Percentiles rank a stretch among this genome's conserved stretches.
These are phyloP conservation scores for Cyclostephanos invisitatus DNA, from an alignment of 108 stramenopile genomes.

Conservation along the genomic window DNA sequence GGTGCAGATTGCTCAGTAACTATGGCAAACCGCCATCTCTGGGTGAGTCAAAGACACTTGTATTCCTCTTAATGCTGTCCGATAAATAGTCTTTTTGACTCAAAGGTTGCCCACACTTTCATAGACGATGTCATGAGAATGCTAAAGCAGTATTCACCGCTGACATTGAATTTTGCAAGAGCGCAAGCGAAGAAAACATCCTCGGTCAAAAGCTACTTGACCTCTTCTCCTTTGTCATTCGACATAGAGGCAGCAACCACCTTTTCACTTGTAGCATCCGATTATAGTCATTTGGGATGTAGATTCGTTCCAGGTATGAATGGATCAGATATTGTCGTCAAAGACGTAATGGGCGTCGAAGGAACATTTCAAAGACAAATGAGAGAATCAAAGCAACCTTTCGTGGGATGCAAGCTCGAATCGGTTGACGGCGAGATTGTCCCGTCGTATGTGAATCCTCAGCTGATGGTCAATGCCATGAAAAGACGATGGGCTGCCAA, in stretches of 20 bases:
- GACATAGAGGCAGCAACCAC: conserved; percentile 62
- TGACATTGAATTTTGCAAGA: conserved; percentile 84
- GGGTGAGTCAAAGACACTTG: not conserved
- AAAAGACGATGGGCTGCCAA: conserved; percentile 73
- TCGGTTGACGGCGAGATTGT: conserved; percentile 81
- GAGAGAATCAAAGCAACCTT: conserved; percentile 29
- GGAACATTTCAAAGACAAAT: conserved; percentile 63
- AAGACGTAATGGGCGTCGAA: conserved; percentile 65
- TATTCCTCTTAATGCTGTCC: not conserved
- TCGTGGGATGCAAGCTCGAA: conserved; percentile 58
- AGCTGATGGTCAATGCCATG: conserved; percentile 75
- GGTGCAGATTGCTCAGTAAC: conserved; percentile 65
- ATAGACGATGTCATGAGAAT: conserved; percentile 60
- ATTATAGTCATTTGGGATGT: conserved; percentile 66
- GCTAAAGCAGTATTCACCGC: conserved; percentile 66
- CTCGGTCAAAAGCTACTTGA: conserved; percentile 39
- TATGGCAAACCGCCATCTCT: conserved; percentile 30
- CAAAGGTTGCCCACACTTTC: not conserved
- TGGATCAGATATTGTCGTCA: conserved; percentile 60
- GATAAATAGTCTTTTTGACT: not conserved
- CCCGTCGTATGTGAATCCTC: conserved; percentile 72
- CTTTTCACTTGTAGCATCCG: conserved; percentile 61
- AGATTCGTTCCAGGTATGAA: conserved; percentile 54
- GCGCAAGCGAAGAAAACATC: conserved; percentile 45
- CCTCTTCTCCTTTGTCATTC: conserved; percentile 45